Evolutionary conservation across 176 grass and related monocot species (phyloP).

Genomic region (Bonia amplexicaulis): DNA sequence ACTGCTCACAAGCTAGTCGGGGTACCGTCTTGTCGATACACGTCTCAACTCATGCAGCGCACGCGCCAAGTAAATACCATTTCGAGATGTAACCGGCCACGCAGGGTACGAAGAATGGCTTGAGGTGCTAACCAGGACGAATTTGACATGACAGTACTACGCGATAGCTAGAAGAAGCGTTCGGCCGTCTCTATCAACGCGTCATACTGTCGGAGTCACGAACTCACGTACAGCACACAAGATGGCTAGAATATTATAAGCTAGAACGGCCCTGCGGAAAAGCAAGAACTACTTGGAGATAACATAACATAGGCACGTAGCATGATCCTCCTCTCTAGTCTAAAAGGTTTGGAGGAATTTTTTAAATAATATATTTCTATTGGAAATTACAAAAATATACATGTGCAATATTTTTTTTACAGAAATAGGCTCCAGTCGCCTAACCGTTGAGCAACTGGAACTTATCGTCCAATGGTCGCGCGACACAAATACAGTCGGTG

Average conservation of each 20-base stretch:
- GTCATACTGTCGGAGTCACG: neutral
- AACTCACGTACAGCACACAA: neutral
- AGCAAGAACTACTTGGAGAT: neutral
- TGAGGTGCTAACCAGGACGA: neutral
- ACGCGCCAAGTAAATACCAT: neutral
- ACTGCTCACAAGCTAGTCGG: neutral
- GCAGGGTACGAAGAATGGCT: neutral
- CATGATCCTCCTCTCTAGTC: neutral
- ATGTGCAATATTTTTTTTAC: too few species aligned
- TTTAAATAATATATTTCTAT: too few species aligned
- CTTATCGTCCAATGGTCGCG: too few species aligned
- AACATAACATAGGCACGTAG: neutral
- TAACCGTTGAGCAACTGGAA: too few species aligned
- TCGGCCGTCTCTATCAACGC: slow-evolving; percentile 5
- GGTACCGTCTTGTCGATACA: neutral
- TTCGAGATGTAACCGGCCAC: neutral
- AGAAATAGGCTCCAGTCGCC: too few species aligned
- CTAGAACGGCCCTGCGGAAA: neutral
- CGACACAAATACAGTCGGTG: too few species aligned
- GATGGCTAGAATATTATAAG: neutral
- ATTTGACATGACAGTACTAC: neutral
- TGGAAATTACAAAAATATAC: too few species aligned
- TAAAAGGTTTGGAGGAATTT: neutral
- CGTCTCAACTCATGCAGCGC: neutral
- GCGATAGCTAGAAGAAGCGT: neutral